Base-by-base conservation (phyloP, 75 land plant genomes). In the Isoetes taiwanensis region DNA sequence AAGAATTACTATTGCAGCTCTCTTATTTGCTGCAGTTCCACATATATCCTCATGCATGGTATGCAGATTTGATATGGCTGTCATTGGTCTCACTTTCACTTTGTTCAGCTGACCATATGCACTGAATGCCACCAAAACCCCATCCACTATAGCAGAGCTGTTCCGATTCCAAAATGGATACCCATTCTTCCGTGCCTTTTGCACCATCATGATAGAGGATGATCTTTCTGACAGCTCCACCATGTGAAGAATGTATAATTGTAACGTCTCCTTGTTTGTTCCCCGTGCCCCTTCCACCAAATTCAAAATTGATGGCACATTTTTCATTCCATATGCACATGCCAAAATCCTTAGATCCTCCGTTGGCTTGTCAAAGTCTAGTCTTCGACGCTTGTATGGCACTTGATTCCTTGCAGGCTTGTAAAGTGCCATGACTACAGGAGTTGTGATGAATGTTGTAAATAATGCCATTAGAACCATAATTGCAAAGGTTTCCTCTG, bases 31-130 rank as follows among this genome's bases (percentile, higher is more conserved):
- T 1, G 88, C 88, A 21, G 66, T 77, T 34, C 63, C 59, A 64
- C 90, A 81, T 31, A 88, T 78, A 24, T 90, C 96, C 43, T 80
- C 81, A 35, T 90, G 83, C 86, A 90, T 90, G 57, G 78, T 75
- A 4, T 70, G 39, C 46, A 85, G 46, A 0, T 76, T 30, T 0
- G 96, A 81, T 34, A 90, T 67, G 27, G 81, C 79, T 0, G 86
- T 85, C 77, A 76, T 76, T 32, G 90, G 82, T 1, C 82, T 60
- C 30, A 85, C 64, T 6, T 69, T 40, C 5, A 86, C 93, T 29
- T 70, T 63, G 76, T 76, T 79, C 10, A 82, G 76, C 56, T 79
- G 86, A 56, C 63, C 62, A 33, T 63, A 82, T 1, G 85, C 73
- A 56, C 76, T 76, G 41, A 82, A 86, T 0, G 87, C 93, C 2